Evolutionary conservation across 352 stramenopile species (phyloP).

Genomic region (Blastocystis sp.): DNA sequence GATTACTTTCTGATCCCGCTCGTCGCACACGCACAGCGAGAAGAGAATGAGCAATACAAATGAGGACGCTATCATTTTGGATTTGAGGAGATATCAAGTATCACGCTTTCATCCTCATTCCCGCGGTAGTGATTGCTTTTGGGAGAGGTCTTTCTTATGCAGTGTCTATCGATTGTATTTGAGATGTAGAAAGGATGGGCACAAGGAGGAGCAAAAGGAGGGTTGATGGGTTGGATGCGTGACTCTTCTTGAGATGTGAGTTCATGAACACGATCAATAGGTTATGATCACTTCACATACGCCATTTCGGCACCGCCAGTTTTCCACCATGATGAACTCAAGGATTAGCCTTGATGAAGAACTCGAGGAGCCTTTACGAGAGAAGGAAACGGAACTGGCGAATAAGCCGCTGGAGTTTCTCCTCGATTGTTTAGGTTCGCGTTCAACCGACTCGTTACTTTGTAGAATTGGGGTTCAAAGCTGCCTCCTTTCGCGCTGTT

Average conservation of each 20-base stretch:
- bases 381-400: background rate
- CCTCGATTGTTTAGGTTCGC: background rate
- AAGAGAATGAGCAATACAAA: slow-evolving; percentile 22
- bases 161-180: no score
- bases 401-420: background rate
- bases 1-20: slow-evolving; percentile 43
- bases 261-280: no score
- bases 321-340: background rate
- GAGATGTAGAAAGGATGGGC: no score
- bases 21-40: slow-evolving; percentile 26
- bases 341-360: background rate
- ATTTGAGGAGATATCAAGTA: background rate
- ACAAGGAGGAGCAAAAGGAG: no score
- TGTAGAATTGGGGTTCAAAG: background rate
- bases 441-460: background rate
- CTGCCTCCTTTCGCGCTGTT: background rate
- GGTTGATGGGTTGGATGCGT: no score
- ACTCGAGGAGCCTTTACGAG: background rate
- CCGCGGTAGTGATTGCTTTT: no score
- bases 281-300: no score
- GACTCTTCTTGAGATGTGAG: no score
- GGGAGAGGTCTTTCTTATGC: no score
- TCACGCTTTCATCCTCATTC: background rate
- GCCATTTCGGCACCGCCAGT: background rate
- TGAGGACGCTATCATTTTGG: background rate